Base-by-base conservation (phyloP, 306 rosid genomes). In the Macrotyloma uniflorum region DNA sequence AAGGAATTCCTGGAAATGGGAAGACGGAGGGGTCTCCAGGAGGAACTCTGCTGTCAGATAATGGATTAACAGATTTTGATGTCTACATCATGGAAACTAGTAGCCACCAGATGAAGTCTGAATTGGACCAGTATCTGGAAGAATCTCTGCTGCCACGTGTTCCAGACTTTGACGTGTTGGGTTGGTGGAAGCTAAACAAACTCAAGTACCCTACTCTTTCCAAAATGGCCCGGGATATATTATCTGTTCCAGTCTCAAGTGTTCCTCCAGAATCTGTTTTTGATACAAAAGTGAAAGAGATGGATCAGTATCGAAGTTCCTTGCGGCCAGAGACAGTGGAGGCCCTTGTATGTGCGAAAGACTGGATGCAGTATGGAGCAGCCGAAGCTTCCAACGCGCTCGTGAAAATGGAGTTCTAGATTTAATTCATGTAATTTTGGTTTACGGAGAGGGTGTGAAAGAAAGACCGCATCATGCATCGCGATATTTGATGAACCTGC, bases 101-200 rank as follows among this genome's bases (percentile, higher is more conserved):
- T 10, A 89, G 86, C 94, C 98, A 94, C 3, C 93, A 90, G 73
- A 90, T 83, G 89, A 94, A 89, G 70, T 94, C 97, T 1, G 97
- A 94, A 83, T 81, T 94, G 46, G 98, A 94, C 75, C 94, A 87
- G 82, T 94, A 94, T 83, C 84, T 94, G 83, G 97, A 94, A 32
- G 98, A 94, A 68, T 90, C 98, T 2, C 67, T 92, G 77, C 74
- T 92, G 66, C 96, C 98, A 3, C 94, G 98, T 28, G 90, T 85
- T 70, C 91, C 91, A 18, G 96, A 94, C n/a, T 90, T 94, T 6
- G 97, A 94, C 22, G 93, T 90, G 3, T 67, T 89, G 45, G 90
- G 93, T 65, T 94, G 98, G 98, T 94, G 98, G 98, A 94, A 86
- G 83, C 83, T 94, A 43, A 94, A 94, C 88, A 94, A 86, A 81